Percentiles rank a stretch among this genome's conserved stretches.
Evolutionary conservation across 2,329 filamentous ascomycete genomes (phyloP).

Genomic region (Emericellopsis cladophorae): DNA sequence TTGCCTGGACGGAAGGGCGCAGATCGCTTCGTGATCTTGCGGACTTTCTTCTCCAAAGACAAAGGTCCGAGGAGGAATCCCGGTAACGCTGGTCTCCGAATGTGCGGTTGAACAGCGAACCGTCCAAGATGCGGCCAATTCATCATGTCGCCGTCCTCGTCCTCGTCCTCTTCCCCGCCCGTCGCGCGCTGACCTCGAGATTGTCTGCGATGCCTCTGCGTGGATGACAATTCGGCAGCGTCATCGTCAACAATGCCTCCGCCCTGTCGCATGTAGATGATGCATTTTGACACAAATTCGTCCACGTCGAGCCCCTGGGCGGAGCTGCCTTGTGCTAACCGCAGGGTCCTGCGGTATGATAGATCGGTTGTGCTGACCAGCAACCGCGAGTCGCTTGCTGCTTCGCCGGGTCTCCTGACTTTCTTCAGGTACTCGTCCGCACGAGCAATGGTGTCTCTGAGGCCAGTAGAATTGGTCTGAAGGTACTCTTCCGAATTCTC

Average conservation of each 20-base stretch:
- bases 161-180: constrained; percentile 30
- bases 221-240: constrained; percentile 35
- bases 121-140: constrained; percentile 80
- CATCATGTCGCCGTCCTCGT: constrained; percentile 57
- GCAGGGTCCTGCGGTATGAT: constrained; percentile 64
- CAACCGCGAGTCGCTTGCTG: constrained; percentile 78
- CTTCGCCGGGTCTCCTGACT: constrained; percentile 82
- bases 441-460: constrained; percentile 52
- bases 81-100: constrained; percentile 61
- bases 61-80: constrained; percentile 82
- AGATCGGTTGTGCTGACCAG: constrained; percentile 72
- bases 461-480: constrained; percentile 47
- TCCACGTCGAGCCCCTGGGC: constrained; percentile 75
- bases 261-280: constrained; percentile 70
- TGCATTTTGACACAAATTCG: constrained; percentile 83
- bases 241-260: constrained; percentile 39
- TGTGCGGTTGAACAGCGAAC: constrained; percentile 61
- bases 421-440: constrained; percentile 53
- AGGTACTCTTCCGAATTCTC: constrained; percentile 68
- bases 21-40: constrained; percentile 57
- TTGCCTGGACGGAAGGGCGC: constrained; percentile 58
- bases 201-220: constrained; percentile 31
- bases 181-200: constrained; percentile 8
- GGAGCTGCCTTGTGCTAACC: constrained; percentile 59
- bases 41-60: constrained; percentile 73